Evolutionary conservation across 495 filamentous ascomycete genomes (phyloP).

Genomic region (Neurospora intermedia): DNA sequence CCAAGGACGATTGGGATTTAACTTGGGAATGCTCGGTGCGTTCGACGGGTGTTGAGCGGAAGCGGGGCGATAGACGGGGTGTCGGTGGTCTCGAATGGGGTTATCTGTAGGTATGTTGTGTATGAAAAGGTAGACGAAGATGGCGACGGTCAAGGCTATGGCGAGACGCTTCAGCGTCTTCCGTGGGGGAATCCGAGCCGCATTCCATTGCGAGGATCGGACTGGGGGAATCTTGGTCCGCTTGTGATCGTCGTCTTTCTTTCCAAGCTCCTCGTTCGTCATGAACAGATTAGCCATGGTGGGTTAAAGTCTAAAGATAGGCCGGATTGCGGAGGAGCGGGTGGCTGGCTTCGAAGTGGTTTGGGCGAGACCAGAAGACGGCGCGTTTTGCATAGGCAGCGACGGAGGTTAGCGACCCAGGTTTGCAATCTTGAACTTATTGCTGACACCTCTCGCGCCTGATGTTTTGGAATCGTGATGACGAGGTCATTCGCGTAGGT

Average conservation of each 20-base stretch:
- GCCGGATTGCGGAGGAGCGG: neutral
- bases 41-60: conserved; percentile 8
- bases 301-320: neutral
- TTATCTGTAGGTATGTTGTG: conserved; percentile 31
- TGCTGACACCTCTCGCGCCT: neutral
- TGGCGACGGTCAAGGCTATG: conserved; percentile 19
- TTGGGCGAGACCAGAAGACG: neutral
- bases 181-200: conserved; percentile 23
- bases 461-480: neutral
- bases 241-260: conserved; percentile 43
- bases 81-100: conserved; percentile 19
- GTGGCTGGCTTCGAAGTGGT: neutral
- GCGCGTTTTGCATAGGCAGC: neutral
- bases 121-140: conserved; percentile 32
- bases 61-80: conserved; percentile 17
- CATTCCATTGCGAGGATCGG: conserved; percentile 21
- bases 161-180: conserved; percentile 29
- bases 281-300: conserved; percentile 18
- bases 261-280: conserved; percentile 34
- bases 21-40: conserved; percentile 12
- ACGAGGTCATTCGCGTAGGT: neutral
- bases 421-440: neutral
- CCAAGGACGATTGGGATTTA: conserved; percentile 8
- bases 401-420: neutral
- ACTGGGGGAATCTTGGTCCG: conserved; percentile 15